Base-by-base conservation (phyloP, 1,284 basidiomycete genomes). In the Leccinum griseonigrum region DNA sequence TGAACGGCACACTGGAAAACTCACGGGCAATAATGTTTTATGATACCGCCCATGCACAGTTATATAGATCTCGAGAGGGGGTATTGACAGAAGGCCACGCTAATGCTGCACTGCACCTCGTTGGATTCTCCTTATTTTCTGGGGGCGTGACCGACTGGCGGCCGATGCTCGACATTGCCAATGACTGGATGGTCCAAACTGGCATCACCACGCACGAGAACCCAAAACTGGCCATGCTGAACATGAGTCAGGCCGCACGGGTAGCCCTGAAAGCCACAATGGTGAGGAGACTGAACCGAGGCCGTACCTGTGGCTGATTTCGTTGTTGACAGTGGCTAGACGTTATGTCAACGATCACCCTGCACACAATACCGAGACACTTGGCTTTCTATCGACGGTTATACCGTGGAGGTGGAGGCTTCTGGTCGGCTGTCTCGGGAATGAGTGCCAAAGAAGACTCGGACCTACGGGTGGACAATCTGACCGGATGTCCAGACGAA, bases 401-500 rank as follows among this genome's bases (percentile, higher is more conserved):
- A 58, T 78, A 83, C 64, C 76, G 78, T 14, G 73, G 71, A 7
- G 75, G 76, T 59, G 74, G 71, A 14, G 77, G 78, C 31, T 78
- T 71, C 69, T 78, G 77, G 68, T 66, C 68, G 69, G 69, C 73
- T 31, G 61, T 66, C 58, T 67, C 67, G 31, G 64, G 71, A 46
- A 72, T 74, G 58, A 66, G 60, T 14, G 56, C 57, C 56, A 66
- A 65, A 51, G 75, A 77, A 51, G 72, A 71, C 26, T 67, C 63
- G 59, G 78, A 75, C 57, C 70, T 87, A 65, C 80, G 82, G 58
- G 87, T 91, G 82, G 87, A 88, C 64, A 72, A 74, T 56, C 74
- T 92, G 63, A 86, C 84, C 38, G 91, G 90, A 26, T 92, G 90
- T 76, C 86, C 90, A 3, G 87, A 92, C 70, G 85, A 85, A 65